A percentile compares a stretch with the other conserved stretches of the same genome.
Conservation (phyloP, 345 rosid genomes). For the Erodium maritimum region DNA sequence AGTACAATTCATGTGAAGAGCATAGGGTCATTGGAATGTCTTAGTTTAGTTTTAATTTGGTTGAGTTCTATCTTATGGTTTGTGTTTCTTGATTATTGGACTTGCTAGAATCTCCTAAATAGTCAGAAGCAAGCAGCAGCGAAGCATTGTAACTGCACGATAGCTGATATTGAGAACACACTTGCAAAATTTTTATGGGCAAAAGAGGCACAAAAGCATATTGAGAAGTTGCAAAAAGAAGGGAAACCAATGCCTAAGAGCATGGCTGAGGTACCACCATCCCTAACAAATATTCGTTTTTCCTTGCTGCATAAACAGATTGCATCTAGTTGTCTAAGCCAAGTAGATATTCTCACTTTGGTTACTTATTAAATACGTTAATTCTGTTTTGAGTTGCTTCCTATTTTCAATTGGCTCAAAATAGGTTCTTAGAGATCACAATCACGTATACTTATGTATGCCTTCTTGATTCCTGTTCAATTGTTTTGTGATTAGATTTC, state of each 20-base stretch:
- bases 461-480: too few species aligned
- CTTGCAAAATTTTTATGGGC: conserved; percentile 85
- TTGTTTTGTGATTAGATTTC: too few species aligned
- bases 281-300: conserved; percentile 1
- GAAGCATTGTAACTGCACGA: conserved; percentile 60
- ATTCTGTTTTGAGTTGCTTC: too few species aligned
- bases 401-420: too few species aligned
- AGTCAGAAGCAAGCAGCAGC: conserved; percentile 83
- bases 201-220: conserved; percentile 60
- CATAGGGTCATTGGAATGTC: neutral
- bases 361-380: too few species aligned
- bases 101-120: conserved; percentile 53
- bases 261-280: conserved; percentile 59
- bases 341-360: neutral
- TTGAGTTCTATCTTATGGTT: conserved; percentile 13
- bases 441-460: too few species aligned
- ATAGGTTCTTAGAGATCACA: too few species aligned
- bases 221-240: conserved; percentile 55
- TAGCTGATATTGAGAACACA: conserved; percentile 70
- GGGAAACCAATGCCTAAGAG: conserved; percentile 83
- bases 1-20: too few species aligned
- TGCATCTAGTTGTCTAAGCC: neutral
- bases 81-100: conserved; percentile 4
- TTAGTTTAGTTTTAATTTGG: conserved; percentile 38
- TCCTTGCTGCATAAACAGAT: neutral